Evolutionary conservation across 306 rosid species (phyloP).

Genomic region (Trifolium repens): DNA sequence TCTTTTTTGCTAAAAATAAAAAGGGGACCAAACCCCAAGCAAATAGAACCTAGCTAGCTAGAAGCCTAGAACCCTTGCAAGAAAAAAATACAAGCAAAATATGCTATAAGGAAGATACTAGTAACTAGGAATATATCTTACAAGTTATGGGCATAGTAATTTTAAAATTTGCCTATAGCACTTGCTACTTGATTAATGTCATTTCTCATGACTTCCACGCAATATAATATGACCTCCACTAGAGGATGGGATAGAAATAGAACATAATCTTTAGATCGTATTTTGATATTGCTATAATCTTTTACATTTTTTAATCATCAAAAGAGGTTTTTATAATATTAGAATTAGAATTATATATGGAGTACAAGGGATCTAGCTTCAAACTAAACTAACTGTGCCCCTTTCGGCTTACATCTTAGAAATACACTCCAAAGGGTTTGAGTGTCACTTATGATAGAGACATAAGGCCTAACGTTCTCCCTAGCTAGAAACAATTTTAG

Average conservation of each 20-base stretch:
- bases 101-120: not conserved
- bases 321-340: too few relatives aligned
- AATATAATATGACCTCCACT: not conserved
- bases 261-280: not conserved
- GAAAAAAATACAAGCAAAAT: not conserved
- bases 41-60: not conserved
- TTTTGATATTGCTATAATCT: not conserved
- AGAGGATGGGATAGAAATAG: not conserved
- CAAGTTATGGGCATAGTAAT: not conserved
- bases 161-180: not conserved
- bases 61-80: not conserved
- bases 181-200: not conserved
- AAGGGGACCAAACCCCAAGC: not conserved
- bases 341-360: not conserved
- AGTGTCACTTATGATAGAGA: not conserved
- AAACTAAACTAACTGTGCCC: too few relatives aligned
- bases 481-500: not conserved
- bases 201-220: not conserved
- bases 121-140: not conserved
- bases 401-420: not conserved
- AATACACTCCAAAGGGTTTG: not conserved
- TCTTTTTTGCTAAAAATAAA: not conserved
- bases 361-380: not conserved
- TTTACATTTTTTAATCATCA: not conserved
- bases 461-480: not conserved